Evolutionary conservation across 306 rosid species (phyloP).

Genomic region (Quercus cerris): DNA sequence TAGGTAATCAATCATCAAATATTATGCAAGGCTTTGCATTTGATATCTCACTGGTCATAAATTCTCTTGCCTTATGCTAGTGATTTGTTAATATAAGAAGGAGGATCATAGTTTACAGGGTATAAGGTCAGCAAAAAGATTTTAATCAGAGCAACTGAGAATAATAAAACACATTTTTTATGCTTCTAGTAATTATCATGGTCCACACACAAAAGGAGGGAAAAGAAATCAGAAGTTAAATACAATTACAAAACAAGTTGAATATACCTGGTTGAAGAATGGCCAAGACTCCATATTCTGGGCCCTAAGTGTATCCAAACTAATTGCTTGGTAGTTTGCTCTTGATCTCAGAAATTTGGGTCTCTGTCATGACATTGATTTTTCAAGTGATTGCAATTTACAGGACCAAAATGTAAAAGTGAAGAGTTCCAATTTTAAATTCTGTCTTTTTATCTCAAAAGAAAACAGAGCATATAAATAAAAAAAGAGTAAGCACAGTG

Average conservation of each 20-base stretch:
- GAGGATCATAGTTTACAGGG: neutral
- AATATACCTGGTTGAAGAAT: conserved; percentile 82
- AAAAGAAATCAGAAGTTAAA: neutral
- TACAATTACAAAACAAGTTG: neutral
- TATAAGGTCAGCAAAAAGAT: neutral
- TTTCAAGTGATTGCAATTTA: neutral
- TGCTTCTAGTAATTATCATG: neutral
- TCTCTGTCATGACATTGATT: conserved; percentile 43
- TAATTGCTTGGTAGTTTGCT: conserved; percentile 80
- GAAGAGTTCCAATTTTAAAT: neutral
- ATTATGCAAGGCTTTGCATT: neutral
- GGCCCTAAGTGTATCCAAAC: conserved; percentile 76
- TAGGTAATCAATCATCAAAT: neutral
- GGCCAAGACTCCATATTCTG: conserved; percentile 95
- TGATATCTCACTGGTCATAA: neutral
- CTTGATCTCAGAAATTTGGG: conserved; percentile 80
- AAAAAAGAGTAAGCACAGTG: neutral
- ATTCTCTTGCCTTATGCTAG: neutral
- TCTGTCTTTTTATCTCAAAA: neutral
- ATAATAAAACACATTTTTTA: neutral
- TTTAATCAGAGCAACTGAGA: neutral
- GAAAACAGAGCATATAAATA: neutral
- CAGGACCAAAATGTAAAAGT: neutral
- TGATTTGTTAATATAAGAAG: neutral
- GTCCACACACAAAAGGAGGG: neutral